These are phyloP conservation scores for Boletus coccyginus DNA, from an alignment of 768 basidiomycete genomes.

Conservation along the genomic window DNA sequence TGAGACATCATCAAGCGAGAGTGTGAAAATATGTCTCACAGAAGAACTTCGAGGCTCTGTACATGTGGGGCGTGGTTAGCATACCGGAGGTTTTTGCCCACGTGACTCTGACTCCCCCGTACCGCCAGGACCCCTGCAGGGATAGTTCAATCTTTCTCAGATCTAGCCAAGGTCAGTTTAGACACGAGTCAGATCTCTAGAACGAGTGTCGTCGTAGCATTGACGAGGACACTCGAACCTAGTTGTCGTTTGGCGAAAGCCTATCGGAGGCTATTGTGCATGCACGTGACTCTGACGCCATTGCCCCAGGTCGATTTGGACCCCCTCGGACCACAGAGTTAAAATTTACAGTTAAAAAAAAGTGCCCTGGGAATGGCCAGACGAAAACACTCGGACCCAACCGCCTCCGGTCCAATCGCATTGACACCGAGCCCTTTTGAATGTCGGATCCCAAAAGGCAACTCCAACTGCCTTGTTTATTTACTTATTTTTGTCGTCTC, in stretches of 20 bases:
- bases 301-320: neutral
- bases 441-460: neutral
- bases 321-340: neutral
- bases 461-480: neutral
- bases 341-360: too few species aligned
- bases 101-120: too few species aligned
- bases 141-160: neutral
- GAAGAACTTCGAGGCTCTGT: neutral
- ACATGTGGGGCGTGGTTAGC: neutral
- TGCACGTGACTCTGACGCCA: too few species aligned
- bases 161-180: neutral
- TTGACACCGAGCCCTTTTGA: neutral
- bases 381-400: neutral
- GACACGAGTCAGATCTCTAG: neutral
- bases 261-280: too few species aligned
- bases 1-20: neutral
- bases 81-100: too few species aligned
- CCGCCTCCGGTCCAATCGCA: constrained; percentile 7
- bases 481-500: neutral
- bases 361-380: too few species aligned
- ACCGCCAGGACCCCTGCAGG: neutral
- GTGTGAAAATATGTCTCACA: neutral
- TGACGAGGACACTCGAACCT: neutral
- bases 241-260: too few species aligned
- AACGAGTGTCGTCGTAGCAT: neutral